Evolutionary conservation across 352 stramenopile genomes (phyloP).

Genomic region (Phytophthora pseudosyringae): DNA sequence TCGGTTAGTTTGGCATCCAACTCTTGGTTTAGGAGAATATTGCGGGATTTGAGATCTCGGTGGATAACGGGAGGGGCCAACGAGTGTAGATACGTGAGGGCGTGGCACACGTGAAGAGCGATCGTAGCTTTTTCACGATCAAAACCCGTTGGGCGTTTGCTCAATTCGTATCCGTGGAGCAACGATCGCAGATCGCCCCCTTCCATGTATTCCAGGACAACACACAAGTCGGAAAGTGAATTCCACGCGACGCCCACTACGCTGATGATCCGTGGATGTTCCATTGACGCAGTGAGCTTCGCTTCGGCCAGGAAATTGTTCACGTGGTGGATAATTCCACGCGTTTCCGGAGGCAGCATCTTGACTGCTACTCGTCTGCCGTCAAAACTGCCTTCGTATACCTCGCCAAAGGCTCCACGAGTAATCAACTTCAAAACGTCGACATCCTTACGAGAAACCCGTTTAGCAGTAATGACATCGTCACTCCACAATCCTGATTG

Average conservation of each 20-base stretch:
- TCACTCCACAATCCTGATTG: slow-evolving; percentile 34
- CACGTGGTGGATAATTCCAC: slow-evolving; percentile 28
- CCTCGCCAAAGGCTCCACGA: slow-evolving; percentile 44
- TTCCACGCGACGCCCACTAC: slow-evolving; percentile 54
- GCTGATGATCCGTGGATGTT: slow-evolving; percentile 41
- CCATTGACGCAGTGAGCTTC: slow-evolving; percentile 39
- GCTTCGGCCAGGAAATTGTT: slow-evolving; percentile 48
- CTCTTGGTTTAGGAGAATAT: slow-evolving; percentile 45
- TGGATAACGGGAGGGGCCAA: slow-evolving; percentile 21
- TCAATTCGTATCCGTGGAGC: slow-evolving; percentile 25
- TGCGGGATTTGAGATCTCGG: slow-evolving; percentile 35
- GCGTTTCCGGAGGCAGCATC: slow-evolving; percentile 33
- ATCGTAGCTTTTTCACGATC: slow-evolving; percentile 41
- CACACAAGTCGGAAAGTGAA: slow-evolving; percentile 42
- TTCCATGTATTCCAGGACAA: slow-evolving; percentile 56
- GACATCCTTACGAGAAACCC: slow-evolving; percentile 48
- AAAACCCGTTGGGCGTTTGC: slow-evolving; percentile 22
- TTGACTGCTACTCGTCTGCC: slow-evolving; percentile 47
- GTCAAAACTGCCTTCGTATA: slow-evolving; percentile 42
- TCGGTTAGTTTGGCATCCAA: slow-evolving; percentile 58
- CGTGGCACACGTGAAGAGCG: slow-evolving; percentile 42
- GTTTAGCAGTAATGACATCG: slow-evolving; percentile 35
- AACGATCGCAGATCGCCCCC: slow-evolving; percentile 50
- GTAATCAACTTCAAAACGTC: slow-evolving; percentile 28
- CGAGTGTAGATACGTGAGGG: slow-evolving; percentile 27